These are phyloP conservation scores for Barbatosphaeria neglecta DNA, from an alignment of 495 filamentous ascomycete species.

Conservation along the genomic window DNA sequence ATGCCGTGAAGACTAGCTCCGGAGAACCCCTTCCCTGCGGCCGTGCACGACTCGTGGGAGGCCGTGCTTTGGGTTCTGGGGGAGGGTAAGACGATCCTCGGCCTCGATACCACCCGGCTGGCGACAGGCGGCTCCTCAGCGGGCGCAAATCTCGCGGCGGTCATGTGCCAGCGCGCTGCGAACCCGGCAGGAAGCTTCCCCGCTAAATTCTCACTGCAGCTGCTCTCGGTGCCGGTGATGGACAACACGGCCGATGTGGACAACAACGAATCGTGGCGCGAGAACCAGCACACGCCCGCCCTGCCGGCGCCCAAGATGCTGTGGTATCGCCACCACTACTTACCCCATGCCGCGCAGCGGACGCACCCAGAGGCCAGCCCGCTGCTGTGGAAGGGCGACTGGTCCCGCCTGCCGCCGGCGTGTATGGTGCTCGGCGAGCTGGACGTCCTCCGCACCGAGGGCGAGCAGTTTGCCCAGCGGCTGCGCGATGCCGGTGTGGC, in stretches of 20 bases:
- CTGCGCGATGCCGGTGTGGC: constrained; percentile 32
- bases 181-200: constrained; percentile 16
- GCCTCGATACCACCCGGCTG: constrained; percentile 32
- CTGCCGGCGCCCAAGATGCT: constrained; percentile 45
- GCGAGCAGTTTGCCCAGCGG: constrained; percentile 40
- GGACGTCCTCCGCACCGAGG: constrained; percentile 43
- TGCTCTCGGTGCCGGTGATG: constrained; percentile 47
- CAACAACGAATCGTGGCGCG: constrained; percentile 35
- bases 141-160: constrained; percentile 42
- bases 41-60: constrained; percentile 48
- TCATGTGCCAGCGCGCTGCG: constrained; percentile 44
- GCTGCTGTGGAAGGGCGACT: constrained; percentile 37
- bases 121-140: constrained; percentile 46
- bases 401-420: constrained; percentile 36
- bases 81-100: constrained; percentile 24
- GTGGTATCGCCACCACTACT: constrained; percentile 47
- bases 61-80: constrained; percentile 40
- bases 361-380: constrained; percentile 43
- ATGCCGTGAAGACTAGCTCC: constrained; percentile 34
- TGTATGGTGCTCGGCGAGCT: constrained; percentile 45
- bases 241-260: constrained; percentile 41
- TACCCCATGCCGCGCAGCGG: constrained; percentile 34
- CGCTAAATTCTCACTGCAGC: constrained; percentile 36
- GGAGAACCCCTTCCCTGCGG: constrained; percentile 44
- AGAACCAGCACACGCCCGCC: constrained; percentile 37